phyloP scores from a whole-genome alignment of 2,329 filamentous ascomycete species.

The Aspergillus uvarum region DNA sequence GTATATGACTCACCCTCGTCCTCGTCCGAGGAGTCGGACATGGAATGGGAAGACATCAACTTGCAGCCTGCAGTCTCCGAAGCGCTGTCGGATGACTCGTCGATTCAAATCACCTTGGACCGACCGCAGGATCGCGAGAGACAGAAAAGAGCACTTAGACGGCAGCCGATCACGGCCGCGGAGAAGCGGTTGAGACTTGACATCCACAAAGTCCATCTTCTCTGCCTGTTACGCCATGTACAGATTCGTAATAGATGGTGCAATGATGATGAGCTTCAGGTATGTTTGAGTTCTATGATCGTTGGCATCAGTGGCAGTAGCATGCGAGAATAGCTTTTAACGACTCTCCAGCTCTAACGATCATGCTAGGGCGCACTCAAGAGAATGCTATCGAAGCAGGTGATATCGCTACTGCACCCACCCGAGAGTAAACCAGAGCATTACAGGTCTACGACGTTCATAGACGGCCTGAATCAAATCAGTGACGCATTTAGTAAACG shows the following conservation, averaged over 20 bases:
- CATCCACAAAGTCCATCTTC: constrained; percentile 81
- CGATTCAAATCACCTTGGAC: constrained; percentile 41
- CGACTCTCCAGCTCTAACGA: neutral
- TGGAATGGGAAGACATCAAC: constrained; percentile 64
- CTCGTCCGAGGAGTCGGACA: constrained; percentile 59
- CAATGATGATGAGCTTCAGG: constrained; percentile 71
- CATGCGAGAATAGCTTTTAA: neutral
- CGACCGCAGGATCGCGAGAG: constrained; percentile 24
- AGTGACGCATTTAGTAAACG: constrained; percentile 65
- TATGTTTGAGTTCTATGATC: constrained; percentile 21
- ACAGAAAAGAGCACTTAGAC: constrained; percentile 34
- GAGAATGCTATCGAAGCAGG: constrained; percentile 65
- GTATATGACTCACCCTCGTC: constrained; percentile 46
- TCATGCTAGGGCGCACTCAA: constrained; percentile 50
- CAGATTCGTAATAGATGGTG: constrained; percentile 84
- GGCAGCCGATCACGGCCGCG: constrained; percentile 55
- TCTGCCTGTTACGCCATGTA: constrained; percentile 78
- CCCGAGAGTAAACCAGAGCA: constrained; percentile 69
- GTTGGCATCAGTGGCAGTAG: neutral
- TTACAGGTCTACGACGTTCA: constrained; percentile 71
- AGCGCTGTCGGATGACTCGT: constrained; percentile 24
- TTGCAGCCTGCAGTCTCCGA: constrained; percentile 36
- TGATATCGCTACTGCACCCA: constrained; percentile 67
- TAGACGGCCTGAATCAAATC: constrained; percentile 72
- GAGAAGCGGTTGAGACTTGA: constrained; percentile 66